These are phyloP conservation scores for Scheffersomyces insectosa DNA, from an alignment of 1,139 yeast genomes.

Conservation along the genomic window DNA sequence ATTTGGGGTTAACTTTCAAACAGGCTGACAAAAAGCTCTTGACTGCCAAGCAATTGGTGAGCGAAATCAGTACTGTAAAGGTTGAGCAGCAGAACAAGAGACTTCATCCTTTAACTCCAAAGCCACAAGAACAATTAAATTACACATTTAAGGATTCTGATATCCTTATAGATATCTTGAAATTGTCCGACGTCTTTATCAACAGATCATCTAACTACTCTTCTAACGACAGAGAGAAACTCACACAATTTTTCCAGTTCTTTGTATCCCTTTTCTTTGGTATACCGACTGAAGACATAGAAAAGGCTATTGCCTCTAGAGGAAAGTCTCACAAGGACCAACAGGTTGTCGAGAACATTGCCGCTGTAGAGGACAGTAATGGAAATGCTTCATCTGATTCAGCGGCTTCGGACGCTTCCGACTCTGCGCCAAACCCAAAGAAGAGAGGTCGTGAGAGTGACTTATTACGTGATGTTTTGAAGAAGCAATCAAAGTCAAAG, in stretches of 20 bases:
- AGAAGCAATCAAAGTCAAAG: constrained; percentile 57
- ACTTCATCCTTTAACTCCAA: constrained; percentile 83
- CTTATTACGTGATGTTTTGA: constrained; percentile 70
- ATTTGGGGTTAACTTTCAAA: constrained; percentile 91
- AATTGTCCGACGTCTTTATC: constrained; percentile 69
- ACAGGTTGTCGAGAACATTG: not conserved
- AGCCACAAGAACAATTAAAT: constrained; percentile 76
- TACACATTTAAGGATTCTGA: constrained; percentile 66
- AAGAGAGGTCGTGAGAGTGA: constrained; percentile 67
- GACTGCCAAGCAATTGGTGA: constrained; percentile 84
- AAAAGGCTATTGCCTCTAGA: constrained; percentile 25
- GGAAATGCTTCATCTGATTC: constrained; percentile 14
- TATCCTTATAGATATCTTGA: constrained; percentile 72
- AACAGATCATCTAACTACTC: constrained; percentile 74
- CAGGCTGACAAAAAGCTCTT: constrained; percentile 92
- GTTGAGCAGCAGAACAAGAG: constrained; percentile 81
- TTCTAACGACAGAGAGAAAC: constrained; percentile 74
- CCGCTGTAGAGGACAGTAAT: constrained; percentile 8
- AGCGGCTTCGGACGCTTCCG: constrained; percentile 9
- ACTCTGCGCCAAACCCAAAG: constrained; percentile 21
- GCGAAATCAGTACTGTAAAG: constrained; percentile 90
- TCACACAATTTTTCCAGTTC: constrained; percentile 69
- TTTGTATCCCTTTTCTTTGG: constrained; percentile 73
- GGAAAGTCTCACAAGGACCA: constrained; percentile 10
- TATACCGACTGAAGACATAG: constrained; percentile 37